These are phyloP conservation scores for Capsella bursapastoris DNA, from an alignment of 345 rosid genomes.

Conservation along the genomic window DNA sequence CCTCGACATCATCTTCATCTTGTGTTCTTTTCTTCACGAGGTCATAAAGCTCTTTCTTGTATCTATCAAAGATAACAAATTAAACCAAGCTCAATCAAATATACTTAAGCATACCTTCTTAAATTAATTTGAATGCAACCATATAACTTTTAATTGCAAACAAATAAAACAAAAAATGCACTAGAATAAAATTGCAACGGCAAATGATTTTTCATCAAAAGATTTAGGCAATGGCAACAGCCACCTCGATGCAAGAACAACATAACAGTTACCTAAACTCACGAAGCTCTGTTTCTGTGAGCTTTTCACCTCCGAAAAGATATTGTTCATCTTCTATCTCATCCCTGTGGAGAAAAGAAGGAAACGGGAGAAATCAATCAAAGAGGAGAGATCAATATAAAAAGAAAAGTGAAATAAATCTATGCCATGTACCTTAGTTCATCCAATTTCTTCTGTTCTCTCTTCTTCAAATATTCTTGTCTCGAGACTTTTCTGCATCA, in stretches of 20 bases:
- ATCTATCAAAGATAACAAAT: conserved; percentile 52
- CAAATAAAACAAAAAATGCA: background rate
- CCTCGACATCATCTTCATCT: conserved; percentile 67
- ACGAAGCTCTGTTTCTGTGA: conserved; percentile 71
- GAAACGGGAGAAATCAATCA: conserved; percentile 27
- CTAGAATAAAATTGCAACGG: background rate
- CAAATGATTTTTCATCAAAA: background rate
- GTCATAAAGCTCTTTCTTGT: conserved; percentile 84
- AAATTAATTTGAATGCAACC: conserved; percentile 4
- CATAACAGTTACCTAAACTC: conserved; percentile 58
- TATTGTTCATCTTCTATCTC: conserved; percentile 91
- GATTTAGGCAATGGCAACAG: conserved; percentile 19
- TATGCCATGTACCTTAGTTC: conserved; percentile 68
- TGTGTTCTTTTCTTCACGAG: conserved; percentile 78
- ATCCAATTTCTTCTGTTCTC: conserved; percentile 97
- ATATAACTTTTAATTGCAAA: conserved; percentile 10
- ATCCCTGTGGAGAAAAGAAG: conserved; percentile 56
- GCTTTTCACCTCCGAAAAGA: conserved; percentile 75
- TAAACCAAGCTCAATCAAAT: conserved; percentile 21
- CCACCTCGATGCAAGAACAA: conserved; percentile 26
- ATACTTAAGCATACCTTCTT: conserved; percentile 17
- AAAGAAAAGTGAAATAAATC: background rate
- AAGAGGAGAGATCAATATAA: conserved; percentile 14
- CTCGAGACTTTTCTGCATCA: conserved; percentile 81
- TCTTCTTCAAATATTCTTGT: conserved; percentile 88